phyloP scores from a whole-genome alignment of 768 basidiomycete species.

The Hygrophoropsis aurantiaca region DNA sequence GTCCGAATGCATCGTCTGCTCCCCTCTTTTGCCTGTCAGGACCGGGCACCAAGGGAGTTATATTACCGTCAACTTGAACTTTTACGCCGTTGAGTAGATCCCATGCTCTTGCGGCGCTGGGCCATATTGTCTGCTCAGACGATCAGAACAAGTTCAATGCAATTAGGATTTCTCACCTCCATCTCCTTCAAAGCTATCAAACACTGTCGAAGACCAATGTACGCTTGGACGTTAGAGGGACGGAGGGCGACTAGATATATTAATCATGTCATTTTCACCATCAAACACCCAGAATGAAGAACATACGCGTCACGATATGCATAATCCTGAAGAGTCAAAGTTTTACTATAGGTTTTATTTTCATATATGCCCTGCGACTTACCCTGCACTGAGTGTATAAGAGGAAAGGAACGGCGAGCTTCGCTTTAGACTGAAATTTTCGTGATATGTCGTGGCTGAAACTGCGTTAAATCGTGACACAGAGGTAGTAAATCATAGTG shows the following conservation, averaged over 20 bases:
- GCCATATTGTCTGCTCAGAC: constrained; percentile 58
- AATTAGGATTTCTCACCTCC: constrained; percentile 45
- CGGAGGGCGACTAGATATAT: constrained; percentile 58
- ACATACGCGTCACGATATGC: constrained; percentile 73
- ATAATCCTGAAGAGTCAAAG: constrained; percentile 54
- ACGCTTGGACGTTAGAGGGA: constrained; percentile 71
- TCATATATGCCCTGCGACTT: constrained; percentile 25
- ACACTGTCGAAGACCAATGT: constrained; percentile 62
- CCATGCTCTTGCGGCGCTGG: constrained; percentile 64
- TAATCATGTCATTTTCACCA: constrained; percentile 11
- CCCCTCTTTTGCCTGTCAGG: constrained; percentile 54
- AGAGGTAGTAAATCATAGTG: neutral
- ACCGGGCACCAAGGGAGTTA: constrained; percentile 34
- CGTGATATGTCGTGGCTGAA: constrained; percentile 59
- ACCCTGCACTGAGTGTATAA: constrained; percentile 74
- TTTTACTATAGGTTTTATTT: constrained; percentile 10
- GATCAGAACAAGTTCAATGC: constrained; percentile 11
- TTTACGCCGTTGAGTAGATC: constrained; percentile 68
- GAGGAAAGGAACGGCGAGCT: constrained; percentile 67
- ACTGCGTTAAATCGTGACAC: constrained; percentile 1
- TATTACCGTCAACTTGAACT: constrained; percentile 45
- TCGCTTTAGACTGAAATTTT: constrained; percentile 59
- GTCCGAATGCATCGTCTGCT: constrained; percentile 64
- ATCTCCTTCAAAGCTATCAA: constrained; percentile 65
- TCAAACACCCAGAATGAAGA: neutral